Evolutionary conservation across 495 filamentous ascomycete genomes (phyloP).

Genomic region (Amniculicola lignicola): DNA sequence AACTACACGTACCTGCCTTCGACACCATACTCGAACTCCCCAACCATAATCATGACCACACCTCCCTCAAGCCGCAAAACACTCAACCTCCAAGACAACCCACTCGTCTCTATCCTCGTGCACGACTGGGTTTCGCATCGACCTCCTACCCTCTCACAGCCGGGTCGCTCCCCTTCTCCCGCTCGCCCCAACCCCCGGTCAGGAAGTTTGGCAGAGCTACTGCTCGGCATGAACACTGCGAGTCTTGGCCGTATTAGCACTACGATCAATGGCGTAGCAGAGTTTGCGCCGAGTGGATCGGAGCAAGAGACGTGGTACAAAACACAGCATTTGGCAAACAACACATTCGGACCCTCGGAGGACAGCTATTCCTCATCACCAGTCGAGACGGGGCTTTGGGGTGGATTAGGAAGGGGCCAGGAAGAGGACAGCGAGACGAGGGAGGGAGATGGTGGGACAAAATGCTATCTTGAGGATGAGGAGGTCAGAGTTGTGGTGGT

Average conservation of each 20-base stretch:
- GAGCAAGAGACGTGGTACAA: conserved; percentile 82
- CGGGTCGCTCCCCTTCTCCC: conserved; percentile 16
- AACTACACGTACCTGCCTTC: conserved; percentile 96
- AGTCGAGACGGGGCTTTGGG: conserved; percentile 22
- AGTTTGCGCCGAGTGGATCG: conserved; percentile 64
- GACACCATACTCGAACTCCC: conserved; percentile 63
- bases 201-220: conserved; percentile 71
- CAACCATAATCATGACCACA: conserved; percentile 36
- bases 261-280: conserved; percentile 83
- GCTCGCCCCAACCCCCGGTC: conserved; percentile 53
- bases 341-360: conserved; percentile 65
- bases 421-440: conserved; percentile 16
- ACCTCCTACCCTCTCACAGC: conserved; percentile 65
- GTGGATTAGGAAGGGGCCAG: conserved; percentile 2
- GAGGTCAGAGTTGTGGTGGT: conserved; percentile 45
- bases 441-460: conserved; percentile 40
- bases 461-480: conserved; percentile 41
- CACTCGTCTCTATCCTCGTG: conserved; percentile 87
- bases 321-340: conserved; percentile 81
- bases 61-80: conserved; percentile 68
- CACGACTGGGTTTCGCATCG: conserved; percentile 98
- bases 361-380: conserved; percentile 36
- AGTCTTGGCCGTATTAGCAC: conserved; percentile 86
- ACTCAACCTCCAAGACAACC: conserved; percentile 79
- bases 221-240: conserved; percentile 86